These are phyloP conservation scores for Paragyromitra xinjiangensis DNA, from an alignment of 495 filamentous ascomycete genomes.

Conservation along the genomic window DNA sequence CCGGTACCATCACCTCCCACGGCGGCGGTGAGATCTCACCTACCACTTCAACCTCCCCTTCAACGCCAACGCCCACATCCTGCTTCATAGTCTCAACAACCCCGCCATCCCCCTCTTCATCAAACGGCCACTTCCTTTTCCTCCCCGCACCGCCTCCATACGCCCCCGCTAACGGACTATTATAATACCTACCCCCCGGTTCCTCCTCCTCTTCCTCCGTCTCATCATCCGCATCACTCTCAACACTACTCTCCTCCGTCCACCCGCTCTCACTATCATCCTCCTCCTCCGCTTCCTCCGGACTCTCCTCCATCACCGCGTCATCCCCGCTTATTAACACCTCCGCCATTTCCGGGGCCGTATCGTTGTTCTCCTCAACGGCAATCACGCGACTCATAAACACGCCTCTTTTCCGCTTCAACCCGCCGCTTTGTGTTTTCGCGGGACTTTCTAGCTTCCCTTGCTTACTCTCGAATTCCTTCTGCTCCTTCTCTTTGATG, in stretches of 20 bases:
- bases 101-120: slow-evolving; percentile 44
- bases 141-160: slow-evolving; percentile 33
- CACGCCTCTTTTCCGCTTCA: slow-evolving; percentile 49
- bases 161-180: slow-evolving; percentile 43
- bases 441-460: slow-evolving; percentile 36
- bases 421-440: slow-evolving; percentile 18
- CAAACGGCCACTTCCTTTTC: slow-evolving; percentile 53
- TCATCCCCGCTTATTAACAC: slow-evolving; percentile 44
- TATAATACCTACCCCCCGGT: slow-evolving; percentile 41
- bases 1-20: slow-evolving; percentile 56
- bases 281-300: slow-evolving; percentile 48
- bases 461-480: slow-evolving; percentile 48
- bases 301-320: slow-evolving; percentile 49
- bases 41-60: slow-evolving; percentile 42
- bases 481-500: slow-evolving; percentile 52
- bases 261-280: slow-evolving; percentile 53
- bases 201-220: slow-evolving; percentile 54
- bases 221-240: slow-evolving; percentile 56
- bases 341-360: slow-evolving; percentile 44
- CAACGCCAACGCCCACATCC: slow-evolving; percentile 33
- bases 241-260: slow-evolving; percentile 49
- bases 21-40: slow-evolving; percentile 54
- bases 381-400: slow-evolving; percentile 47
- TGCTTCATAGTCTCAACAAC: slow-evolving; percentile 40
- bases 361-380: slow-evolving; percentile 36